A percentile compares a stretch with the other conserved stretches of the same genome.
phyloP scores from a whole-genome alignment of 352 stramenopile genomes.

The Saprolegnia parasitica region DNA sequence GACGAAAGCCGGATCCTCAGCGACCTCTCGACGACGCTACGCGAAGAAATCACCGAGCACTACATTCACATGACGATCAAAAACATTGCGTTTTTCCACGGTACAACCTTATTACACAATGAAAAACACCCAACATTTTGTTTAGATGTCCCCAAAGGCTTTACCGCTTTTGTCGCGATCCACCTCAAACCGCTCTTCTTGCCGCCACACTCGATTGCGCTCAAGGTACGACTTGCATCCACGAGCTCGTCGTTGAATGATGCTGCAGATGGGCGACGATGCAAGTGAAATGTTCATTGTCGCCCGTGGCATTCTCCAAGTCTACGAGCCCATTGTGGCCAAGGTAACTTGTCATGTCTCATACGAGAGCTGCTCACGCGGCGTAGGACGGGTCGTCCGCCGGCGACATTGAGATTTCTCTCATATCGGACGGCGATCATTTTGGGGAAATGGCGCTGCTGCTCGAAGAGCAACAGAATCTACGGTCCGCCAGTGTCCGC shows the following conservation, averaged over 20 bases:
- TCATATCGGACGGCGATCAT: conserved; percentile 7
- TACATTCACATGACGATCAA: conserved; percentile 16
- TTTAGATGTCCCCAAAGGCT: conserved; percentile 15
- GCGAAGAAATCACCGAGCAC: conserved; percentile 27
- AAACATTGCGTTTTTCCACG: conserved; percentile 10
- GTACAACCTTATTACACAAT: background rate
- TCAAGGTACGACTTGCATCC: conserved; percentile 1
- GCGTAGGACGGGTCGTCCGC: background rate
- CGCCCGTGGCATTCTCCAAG: background rate
- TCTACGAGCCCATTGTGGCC: background rate
- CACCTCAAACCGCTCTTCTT: conserved; percentile 8
- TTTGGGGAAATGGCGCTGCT: conserved; percentile 14
- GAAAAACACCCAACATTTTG: background rate
- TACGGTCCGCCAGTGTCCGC: background rate
- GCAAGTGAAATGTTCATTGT: conserved; percentile 14
- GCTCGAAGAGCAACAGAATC: background rate
- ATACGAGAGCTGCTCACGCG: background rate
- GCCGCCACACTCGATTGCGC: background rate
- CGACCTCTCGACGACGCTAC: conserved; percentile 26
- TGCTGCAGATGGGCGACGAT: conserved; percentile 3
- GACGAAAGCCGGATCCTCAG: conserved; percentile 32
- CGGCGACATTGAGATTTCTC: conserved; percentile 4
- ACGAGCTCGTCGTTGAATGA: background rate
- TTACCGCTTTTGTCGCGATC: background rate
- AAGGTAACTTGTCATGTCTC: background rate